Percentiles rank a stretch among this genome's conserved stretches.
These are phyloP conservation scores for Suillus plorans DNA, from an alignment of 768 basidiomycete genomes.

Conservation along the genomic window DNA sequence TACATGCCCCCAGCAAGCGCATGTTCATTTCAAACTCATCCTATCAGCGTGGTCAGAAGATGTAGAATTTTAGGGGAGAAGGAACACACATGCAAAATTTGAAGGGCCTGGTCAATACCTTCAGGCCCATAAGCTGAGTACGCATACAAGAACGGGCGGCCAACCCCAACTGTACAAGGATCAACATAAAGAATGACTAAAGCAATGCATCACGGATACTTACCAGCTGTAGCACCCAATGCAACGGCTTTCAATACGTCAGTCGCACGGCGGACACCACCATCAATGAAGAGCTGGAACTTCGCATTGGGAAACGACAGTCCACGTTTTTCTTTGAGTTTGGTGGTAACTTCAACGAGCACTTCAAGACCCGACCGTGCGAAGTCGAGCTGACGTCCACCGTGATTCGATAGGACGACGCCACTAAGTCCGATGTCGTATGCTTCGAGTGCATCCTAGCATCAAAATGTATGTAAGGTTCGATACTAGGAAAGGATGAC, in stretches of 20 bases:
- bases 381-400: slow-evolving; percentile 54
- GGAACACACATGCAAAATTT: slow-evolving; percentile 62
- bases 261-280: slow-evolving; percentile 46
- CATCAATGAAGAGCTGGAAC: slow-evolving; percentile 46
- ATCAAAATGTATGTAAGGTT: neutral
- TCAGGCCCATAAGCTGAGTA: slow-evolving; percentile 82
- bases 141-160: slow-evolving; percentile 80
- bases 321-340: slow-evolving; percentile 10
- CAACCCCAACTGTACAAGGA: slow-evolving; percentile 58
- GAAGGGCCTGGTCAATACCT: slow-evolving; percentile 77
- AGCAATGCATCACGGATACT: neutral
- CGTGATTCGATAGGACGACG: slow-evolving; percentile 60
- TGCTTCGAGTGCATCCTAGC: slow-evolving; percentile 38
- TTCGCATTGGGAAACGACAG: slow-evolving; percentile 14
- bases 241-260: slow-evolving; percentile 55
- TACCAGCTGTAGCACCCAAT: slow-evolving; percentile 45
- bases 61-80: neutral
- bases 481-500: neutral
- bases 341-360: slow-evolving; percentile 21
- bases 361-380: slow-evolving; percentile 38
- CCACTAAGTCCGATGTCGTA: slow-evolving; percentile 38
- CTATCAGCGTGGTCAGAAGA: slow-evolving; percentile 35
- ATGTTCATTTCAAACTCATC: slow-evolving; percentile 97
- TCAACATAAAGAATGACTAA: neutral
- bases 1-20: slow-evolving; percentile 80